These are phyloP conservation scores for Suhomyces yuchorum DNA, from an alignment of 1,139 yeast species.

Conservation along the genomic window DNA sequence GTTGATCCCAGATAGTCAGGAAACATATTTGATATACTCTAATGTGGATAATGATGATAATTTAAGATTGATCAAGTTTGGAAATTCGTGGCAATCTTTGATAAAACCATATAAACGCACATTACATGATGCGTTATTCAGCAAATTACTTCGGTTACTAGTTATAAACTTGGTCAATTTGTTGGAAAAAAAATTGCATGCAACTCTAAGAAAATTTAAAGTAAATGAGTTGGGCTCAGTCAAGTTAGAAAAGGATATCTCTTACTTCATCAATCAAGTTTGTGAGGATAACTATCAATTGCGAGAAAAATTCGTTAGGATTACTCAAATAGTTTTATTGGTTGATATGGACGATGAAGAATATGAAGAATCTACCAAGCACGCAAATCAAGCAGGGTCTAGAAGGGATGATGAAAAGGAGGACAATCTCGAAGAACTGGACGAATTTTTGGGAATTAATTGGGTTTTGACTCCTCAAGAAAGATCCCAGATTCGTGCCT, in stretches of 20 bases:
- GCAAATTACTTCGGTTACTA: slow-evolving; percentile 50
- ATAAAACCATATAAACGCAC: slow-evolving; percentile 65
- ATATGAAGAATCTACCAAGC: slow-evolving; percentile 41
- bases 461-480: slow-evolving; percentile 86
- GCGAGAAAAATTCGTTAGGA: slow-evolving; percentile 74
- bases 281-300: slow-evolving; percentile 67
- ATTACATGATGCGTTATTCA: slow-evolving; percentile 52
- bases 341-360: slow-evolving; percentile 87
- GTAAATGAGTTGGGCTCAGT: slow-evolving; percentile 85
- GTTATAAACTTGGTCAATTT: slow-evolving; percentile 55
- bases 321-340: slow-evolving; percentile 80
- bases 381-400: slow-evolving; percentile 18
- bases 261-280: slow-evolving; percentile 66
- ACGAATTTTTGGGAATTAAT: slow-evolving; percentile 54
- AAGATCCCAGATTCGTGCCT: slow-evolving; percentile 56
- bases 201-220: slow-evolving; percentile 54
- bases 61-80: slow-evolving; percentile 45
- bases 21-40: slow-evolving; percentile 37
- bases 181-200: slow-evolving; percentile 69
- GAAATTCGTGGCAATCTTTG: slow-evolving; percentile 63
- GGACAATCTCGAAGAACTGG: slow-evolving; percentile 35
- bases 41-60: slow-evolving; percentile 35
- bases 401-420: slow-evolving; percentile 12
- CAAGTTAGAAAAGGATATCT: slow-evolving; percentile 79
- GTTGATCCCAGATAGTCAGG: slow-evolving; percentile 56